phyloP scores from a whole-genome alignment of 140 eudicot species.

The Stevia rebaudiana region DNA sequence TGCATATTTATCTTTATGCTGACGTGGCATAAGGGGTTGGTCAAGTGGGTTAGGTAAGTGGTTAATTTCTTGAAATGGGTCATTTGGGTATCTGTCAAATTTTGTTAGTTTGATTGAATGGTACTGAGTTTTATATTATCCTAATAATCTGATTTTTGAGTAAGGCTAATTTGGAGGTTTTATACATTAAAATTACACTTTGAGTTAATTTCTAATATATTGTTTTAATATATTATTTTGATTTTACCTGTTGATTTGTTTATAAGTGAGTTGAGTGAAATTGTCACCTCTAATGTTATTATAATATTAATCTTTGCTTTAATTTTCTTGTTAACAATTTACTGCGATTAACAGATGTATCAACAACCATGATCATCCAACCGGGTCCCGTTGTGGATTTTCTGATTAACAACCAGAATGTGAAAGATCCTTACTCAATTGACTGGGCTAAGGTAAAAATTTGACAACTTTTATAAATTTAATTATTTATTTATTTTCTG shows the following conservation, averaged over 20 bases:
- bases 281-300: neutral
- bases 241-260: neutral
- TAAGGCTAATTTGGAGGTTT: neutral
- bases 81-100: neutral
- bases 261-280: neutral
- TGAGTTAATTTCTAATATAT: neutral
- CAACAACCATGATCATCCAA: constrained; percentile 64
- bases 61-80: neutral
- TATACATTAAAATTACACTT: neutral
- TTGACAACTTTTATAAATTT: neutral
- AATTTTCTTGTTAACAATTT: neutral
- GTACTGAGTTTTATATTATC: neutral
- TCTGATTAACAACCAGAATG: constrained; percentile 61
- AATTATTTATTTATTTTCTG: constrained; percentile 1
- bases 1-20: neutral
- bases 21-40: neutral
- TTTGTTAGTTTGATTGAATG: neutral
- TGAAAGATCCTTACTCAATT: constrained; percentile 50
- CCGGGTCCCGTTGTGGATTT: constrained; percentile 86
- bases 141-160: neutral
- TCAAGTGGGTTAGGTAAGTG: neutral
- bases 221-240: neutral
- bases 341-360: constrained; percentile 35
- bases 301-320: neutral
- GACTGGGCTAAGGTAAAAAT: constrained; percentile 65